Percentiles rank a stretch among this genome's conserved stretches.
Conservation (phyloP, 192 early-diverging fungal genomes). For the Ambispora gerdemannii region DNA sequence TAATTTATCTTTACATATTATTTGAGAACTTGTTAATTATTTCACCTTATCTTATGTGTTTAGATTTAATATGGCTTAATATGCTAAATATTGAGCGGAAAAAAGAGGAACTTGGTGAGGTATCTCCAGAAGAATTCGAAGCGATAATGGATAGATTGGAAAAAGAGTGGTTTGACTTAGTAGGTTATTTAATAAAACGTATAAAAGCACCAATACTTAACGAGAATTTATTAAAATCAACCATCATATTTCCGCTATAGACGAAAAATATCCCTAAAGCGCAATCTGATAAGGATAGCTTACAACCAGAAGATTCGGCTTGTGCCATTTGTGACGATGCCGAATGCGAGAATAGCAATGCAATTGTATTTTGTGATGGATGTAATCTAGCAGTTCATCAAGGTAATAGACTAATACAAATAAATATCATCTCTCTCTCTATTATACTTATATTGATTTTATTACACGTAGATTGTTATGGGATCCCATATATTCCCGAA, state of each 20-base stretch:
- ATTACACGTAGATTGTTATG: slow-evolving; percentile 83
- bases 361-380: slow-evolving; percentile 99
- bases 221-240: too few relatives aligned
- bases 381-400: slow-evolving; percentile 99
- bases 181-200: slow-evolving; percentile 46
- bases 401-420: slow-evolving; percentile 45
- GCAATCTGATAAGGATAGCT: slow-evolving; percentile 48
- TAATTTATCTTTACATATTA: slow-evolving; percentile 12
- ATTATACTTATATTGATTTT: too few relatives aligned
- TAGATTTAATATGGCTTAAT: slow-evolving; percentile 75
- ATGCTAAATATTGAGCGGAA: slow-evolving; percentile 64
- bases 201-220: too few relatives aligned
- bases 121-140: slow-evolving; percentile 73
- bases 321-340: slow-evolving; percentile 97
- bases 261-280: slow-evolving; percentile 79
- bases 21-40: slow-evolving; percentile 11
- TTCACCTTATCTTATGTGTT: neutral
- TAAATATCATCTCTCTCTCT: too few relatives aligned
- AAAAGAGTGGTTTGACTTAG: slow-evolving; percentile 96
- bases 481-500: slow-evolving; percentile 97
- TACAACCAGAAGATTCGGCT: slow-evolving; percentile 75
- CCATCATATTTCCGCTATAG: slow-evolving; percentile 43
- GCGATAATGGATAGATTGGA: slow-evolving; percentile 84
- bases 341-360: slow-evolving; percentile 99
- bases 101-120: slow-evolving; percentile 48